Conservation (phyloP, 2,329 filamentous ascomycete genomes). For the Dactylellina sp. region DNA sequence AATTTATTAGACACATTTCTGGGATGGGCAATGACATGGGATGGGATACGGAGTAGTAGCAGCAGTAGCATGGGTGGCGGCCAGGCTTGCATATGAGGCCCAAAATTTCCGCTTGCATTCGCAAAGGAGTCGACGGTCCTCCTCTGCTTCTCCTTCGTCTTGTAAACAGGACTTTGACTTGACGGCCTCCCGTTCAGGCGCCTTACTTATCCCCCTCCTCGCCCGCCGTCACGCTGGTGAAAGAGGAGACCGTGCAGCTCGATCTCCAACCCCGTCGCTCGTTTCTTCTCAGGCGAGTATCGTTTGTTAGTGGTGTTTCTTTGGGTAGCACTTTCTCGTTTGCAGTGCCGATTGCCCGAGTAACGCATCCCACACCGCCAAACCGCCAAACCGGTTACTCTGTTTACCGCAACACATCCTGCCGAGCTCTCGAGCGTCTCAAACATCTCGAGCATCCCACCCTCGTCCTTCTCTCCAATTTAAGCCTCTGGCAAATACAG, state of each 20-base stretch:
- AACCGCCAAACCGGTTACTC: neutral
- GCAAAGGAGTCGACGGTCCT: constrained; percentile 33
- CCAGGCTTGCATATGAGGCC: constrained; percentile 31
- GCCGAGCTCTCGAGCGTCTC: constrained; percentile 1
- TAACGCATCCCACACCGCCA: constrained; percentile 48
- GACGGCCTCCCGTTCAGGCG: constrained; percentile 12
- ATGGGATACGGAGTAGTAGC: constrained; percentile 21
- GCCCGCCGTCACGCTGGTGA: constrained; percentile 11
- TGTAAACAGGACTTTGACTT: neutral
- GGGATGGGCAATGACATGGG: constrained; percentile 26
- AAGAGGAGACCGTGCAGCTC: neutral
- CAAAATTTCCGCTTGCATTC: constrained; percentile 53
- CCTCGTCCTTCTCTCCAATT: neutral
- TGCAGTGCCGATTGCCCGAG: constrained; percentile 42
- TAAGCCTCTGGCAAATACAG: neutral
- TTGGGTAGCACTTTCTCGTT: too few species aligned
- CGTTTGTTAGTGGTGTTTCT: neutral
- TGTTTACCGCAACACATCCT: constrained; percentile 53
- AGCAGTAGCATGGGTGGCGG: constrained; percentile 20
- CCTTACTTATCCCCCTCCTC: constrained; percentile 7
- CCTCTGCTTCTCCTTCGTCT: neutral
- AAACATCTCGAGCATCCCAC: constrained; percentile 8
- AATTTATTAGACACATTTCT: constrained; percentile 45
- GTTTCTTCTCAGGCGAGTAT: constrained; percentile 1
- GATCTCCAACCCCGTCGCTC: constrained; percentile 21